Conservation (phyloP, 306 rosid genomes). For the Cicer judaicum region DNA sequence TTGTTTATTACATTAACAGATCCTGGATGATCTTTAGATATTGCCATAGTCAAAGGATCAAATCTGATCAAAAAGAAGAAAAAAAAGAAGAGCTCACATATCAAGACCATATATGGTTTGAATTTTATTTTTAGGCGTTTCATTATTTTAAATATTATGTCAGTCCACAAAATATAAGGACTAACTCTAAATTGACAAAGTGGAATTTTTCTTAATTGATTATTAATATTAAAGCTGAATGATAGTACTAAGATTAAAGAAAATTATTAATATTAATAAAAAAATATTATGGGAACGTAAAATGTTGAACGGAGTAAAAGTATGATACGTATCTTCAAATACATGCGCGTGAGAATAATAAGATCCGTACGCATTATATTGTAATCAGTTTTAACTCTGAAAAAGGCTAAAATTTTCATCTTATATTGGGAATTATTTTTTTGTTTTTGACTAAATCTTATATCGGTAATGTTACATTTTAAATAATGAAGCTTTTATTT, state of each 20-base stretch:
- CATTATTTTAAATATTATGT: constrained; percentile 17
- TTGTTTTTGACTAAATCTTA: too few relatives aligned
- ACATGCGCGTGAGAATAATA: constrained; percentile 42
- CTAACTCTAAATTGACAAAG: not conserved
- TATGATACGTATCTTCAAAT: constrained; percentile 34
- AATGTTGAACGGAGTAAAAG: constrained; percentile 31
- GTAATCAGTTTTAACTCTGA: not conserved
- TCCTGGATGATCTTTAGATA: constrained; percentile 22
- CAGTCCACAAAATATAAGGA: constrained; percentile 2
- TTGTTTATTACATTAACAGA: constrained; percentile 21
- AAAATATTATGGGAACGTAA: constrained; percentile 15
- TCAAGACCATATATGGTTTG: constrained; percentile 40
- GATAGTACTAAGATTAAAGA: not conserved
- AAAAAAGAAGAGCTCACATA: constrained; percentile 36
- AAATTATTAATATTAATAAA: not conserved
- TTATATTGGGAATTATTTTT: not conserved
- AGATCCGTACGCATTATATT: constrained; percentile 13
- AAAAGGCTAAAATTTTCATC: not conserved
- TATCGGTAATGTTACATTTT: too few relatives aligned
- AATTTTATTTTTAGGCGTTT: constrained; percentile 4
- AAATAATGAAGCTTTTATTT: not conserved
- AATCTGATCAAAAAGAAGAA: constrained; percentile 25
- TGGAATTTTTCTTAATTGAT: not conserved
- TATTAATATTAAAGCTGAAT: not conserved
- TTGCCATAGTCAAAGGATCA: constrained; percentile 37